Conservation (phyloP, 257 asterid species). For the Hygrophila difformis region DNA sequence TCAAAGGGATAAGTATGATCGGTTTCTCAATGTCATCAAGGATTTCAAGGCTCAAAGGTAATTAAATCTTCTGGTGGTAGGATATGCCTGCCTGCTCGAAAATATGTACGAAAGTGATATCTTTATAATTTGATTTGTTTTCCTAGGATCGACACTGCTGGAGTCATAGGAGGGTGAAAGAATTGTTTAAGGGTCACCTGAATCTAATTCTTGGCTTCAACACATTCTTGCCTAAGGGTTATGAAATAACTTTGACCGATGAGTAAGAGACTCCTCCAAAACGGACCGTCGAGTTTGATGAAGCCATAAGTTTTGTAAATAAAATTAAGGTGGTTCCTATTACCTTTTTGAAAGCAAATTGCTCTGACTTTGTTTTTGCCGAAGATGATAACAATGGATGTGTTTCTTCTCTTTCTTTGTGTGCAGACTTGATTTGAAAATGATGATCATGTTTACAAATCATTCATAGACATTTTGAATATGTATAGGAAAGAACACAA, state of each 20-base stretch:
- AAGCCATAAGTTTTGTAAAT: constrained; percentile 93
- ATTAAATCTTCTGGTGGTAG: constrained; percentile 9
- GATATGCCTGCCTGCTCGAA: constrained; percentile 11
- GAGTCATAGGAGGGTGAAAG: constrained; percentile 95
- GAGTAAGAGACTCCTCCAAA: constrained; percentile 87
- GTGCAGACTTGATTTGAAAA: constrained; percentile 85
- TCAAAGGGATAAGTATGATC: constrained; percentile 86
- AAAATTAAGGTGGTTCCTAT: constrained; percentile 63
- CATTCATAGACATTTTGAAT: constrained; percentile 91
- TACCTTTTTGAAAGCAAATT: constrained; percentile 2
- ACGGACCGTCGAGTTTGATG: constrained; percentile 89
- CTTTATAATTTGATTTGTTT: constrained; percentile 15
- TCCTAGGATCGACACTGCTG: constrained; percentile 84
- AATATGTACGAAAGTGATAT: constrained; percentile 8
- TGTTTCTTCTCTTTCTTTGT: constrained; percentile 7
- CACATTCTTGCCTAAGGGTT: constrained; percentile 98
- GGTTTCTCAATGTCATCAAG: constrained; percentile 95
- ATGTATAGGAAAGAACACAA: too few relatives aligned
- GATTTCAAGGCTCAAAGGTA: constrained; percentile 98
- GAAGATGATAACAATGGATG: background rate
- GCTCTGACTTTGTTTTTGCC: constrained; percentile 9
- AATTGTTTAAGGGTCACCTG: constrained; percentile 85
- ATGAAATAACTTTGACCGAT: constrained; percentile 80
- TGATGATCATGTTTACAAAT: constrained; percentile 90
- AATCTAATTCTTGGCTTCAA: constrained; percentile 89